Evolutionary conservation across 805 yeast species (phyloP), one percentile per base, ranked within the genome.

Genomic region (Kazachstania taianensis): DNA sequence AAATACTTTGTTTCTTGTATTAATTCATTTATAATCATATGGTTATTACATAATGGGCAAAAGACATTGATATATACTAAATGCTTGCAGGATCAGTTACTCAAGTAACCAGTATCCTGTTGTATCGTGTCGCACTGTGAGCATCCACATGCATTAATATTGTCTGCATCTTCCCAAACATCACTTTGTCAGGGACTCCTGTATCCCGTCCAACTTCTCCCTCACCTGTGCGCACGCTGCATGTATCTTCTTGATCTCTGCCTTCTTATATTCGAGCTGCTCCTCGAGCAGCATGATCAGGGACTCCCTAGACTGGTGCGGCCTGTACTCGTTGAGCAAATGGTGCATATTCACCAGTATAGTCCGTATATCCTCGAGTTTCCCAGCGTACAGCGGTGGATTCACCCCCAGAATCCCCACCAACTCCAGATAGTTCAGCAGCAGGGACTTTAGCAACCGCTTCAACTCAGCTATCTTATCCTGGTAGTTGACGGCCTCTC

Each of bases 281-380:
- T 74, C 78, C 48, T 72, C 75, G 53, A 84, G 61, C 36, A 81
- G 64, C 66, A 84, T 67, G 29, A 86, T 83, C 44, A 92, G 65
- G 33, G 87, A 78, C 50, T 92, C 98, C 35, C 96, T 68, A 3
- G 94, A 81, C 54, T 92, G 98, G 58, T 92, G 97, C 3, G 96
- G 92, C 41, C 98, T 67, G 59, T 92, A 92, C 35, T 87, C 86
- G 55, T 92, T 92, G 40, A 92, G 62, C 25, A 92, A 63, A 56
- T 92, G 97, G 55, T 92, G 96, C 44, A 92, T 77, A 52, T 92
- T 92, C 52, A 89, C 80, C 35, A 92, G 63, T 8, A 89, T 75
- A 10, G 80, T 69, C 43, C 94, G 73, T 26, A 92, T 73, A 44
- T 84, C 75, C 44, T 86, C 94, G 19, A 86, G 73, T 48, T 84